Evolutionary conservation across 768 basidiomycete species (phyloP), one percentile per base, ranked within the genome.

Genomic region (Amanita pseudoporphyria): DNA sequence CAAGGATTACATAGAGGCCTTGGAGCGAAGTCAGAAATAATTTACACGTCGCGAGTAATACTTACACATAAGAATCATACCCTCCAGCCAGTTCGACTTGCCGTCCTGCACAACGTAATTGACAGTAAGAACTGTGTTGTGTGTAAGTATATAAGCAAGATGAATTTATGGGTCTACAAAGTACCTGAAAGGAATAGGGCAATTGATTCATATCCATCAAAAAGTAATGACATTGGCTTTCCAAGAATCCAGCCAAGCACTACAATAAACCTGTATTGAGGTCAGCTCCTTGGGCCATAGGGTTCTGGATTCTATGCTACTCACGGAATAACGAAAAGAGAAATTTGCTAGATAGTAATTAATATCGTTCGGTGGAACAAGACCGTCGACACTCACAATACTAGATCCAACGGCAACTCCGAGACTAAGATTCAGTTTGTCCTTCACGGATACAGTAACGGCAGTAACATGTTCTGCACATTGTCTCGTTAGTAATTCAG

Each of bases 361-460:
- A 45, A 19, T 22, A 9, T 52, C 21, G 46, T 45, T 47, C 1
- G n/a, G 24, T 32, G n/a, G 32, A 40, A 12, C 38, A 32, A 5
- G 6, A 13, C 9, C 28, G n/a, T n/a, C 14, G 46, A 43, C 12
- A 72, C 82, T 61, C 59, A 87, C 85, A 31, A 88, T 83, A 54
- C 83, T 84, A 1, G 84, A 85, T 40, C 91, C 87, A 14, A 91
- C 87, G n/a, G 93, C 89, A 18, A 95, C 88, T 21, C 86, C 83
- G 49, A 96, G 71, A 59, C 87, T 88, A 5, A 96, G 74, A 39
- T 87, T 87, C 18, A 96, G 68, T 63, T 94, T 91, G 64, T 84
- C 80, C 65, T 94, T 94, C 52, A 90, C 84, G 0, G 92, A 88
- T 6, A 93, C 92, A 1, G 85, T 84, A 22, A 96, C 89, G 12